Percentiles rank a stretch among this genome's conserved stretches.
These are phyloP conservation scores for Oleoguttula mirabilis DNA, from an alignment of 495 filamentous ascomycete genomes.

Conservation along the genomic window DNA sequence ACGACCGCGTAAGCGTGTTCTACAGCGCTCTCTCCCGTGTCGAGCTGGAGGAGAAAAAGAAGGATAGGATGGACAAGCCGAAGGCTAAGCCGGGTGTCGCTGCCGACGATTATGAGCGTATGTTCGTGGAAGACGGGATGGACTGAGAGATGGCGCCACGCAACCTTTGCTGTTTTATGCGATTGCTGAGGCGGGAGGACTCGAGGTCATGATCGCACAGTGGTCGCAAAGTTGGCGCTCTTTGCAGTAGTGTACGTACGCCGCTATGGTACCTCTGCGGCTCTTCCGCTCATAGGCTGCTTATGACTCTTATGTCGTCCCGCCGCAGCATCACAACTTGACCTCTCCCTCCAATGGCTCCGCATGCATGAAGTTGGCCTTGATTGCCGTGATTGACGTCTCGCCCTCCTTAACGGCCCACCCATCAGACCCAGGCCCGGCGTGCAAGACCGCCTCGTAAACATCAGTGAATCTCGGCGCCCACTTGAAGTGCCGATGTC, in stretches of 20 bases:
- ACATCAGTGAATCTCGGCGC: slow-evolving; percentile 78
- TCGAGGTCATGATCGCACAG: too few species aligned
- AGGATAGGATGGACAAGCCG: neutral
- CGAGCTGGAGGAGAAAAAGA: slow-evolving; percentile 21
- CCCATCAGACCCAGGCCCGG: slow-evolving; percentile 77
- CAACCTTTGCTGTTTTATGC: too few species aligned
- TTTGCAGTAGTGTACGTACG: too few species aligned
- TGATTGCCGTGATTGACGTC: slow-evolving; percentile 82
- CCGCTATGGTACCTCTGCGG: too few species aligned
- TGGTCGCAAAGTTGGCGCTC: too few species aligned
- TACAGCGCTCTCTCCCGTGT: slow-evolving; percentile 64
- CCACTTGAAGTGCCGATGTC: slow-evolving; percentile 88
- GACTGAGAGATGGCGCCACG: too few species aligned
- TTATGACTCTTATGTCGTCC: too few species aligned
- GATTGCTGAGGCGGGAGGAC: neutral
- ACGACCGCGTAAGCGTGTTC: slow-evolving; percentile 72
- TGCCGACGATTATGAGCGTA: slow-evolving; percentile 17
- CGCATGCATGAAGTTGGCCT: slow-evolving; percentile 82
- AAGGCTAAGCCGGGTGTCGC: neutral
- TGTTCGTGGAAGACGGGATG: too few species aligned
- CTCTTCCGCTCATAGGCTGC: too few species aligned
- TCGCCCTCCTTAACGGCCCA: slow-evolving; percentile 83
- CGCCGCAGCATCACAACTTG: slow-evolving; percentile 71
- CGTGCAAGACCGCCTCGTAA: slow-evolving; percentile 66
- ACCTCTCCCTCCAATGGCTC: slow-evolving; percentile 57